Percentiles rank a stretch among this genome's conserved stretches.
These are phyloP conservation scores for Jaapia argillacea DNA, from an alignment of 768 basidiomycete genomes.

Conservation along the genomic window DNA sequence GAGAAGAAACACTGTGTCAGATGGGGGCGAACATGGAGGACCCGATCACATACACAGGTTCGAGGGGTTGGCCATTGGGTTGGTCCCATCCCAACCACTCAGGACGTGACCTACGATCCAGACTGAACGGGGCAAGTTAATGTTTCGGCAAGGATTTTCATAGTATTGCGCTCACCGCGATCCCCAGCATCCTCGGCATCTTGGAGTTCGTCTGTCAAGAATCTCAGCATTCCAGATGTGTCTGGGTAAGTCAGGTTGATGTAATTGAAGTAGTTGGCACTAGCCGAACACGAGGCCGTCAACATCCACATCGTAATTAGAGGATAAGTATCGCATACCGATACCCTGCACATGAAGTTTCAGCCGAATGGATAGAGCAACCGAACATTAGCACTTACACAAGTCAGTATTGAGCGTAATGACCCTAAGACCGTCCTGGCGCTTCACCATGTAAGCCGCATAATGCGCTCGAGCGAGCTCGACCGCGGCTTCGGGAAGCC, in stretches of 20 bases:
- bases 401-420: conserved; percentile 73
- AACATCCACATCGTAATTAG: background rate
- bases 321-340: conserved; percentile 13
- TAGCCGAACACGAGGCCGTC: conserved; percentile 13
- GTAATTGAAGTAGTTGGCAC: conserved; percentile 68
- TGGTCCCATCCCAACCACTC: conserved; percentile 63
- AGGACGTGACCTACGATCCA: conserved; percentile 50
- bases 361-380: conserved; percentile 2
- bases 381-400: conserved; percentile 32
- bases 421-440: conserved; percentile 55
- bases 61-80: conserved; percentile 53
- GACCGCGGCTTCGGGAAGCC: conserved; percentile 52
- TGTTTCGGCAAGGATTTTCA: conserved; percentile 2
- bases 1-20: conserved; percentile 10
- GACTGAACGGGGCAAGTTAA: conserved; percentile 39
- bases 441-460: conserved; percentile 60
- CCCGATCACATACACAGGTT: conserved; percentile 46
- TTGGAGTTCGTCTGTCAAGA: conserved; percentile 71
- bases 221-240: conserved; percentile 65
- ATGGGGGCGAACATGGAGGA: conserved; percentile 13
- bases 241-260: conserved; percentile 66
- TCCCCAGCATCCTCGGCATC: conserved; percentile 71
- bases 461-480: conserved; percentile 57
- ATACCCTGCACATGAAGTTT: conserved; percentile 6
- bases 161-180: conserved; percentile 33